Base-by-base conservation (phyloP, 129 eudicot genomes). In the Flaveria robusta region DNA sequence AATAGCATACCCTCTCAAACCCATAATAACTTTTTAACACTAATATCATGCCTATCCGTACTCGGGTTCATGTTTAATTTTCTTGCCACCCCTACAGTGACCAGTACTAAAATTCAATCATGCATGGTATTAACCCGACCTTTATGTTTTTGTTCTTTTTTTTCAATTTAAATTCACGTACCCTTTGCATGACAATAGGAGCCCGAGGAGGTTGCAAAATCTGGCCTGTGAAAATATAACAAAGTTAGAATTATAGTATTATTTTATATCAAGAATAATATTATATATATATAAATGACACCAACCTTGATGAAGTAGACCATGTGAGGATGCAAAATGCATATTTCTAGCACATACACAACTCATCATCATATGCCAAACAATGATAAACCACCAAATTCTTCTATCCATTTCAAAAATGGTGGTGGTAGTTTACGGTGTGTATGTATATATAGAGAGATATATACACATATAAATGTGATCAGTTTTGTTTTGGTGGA, bases 231-330 rank as follows among this genome's bases (percentile, higher is more conserved):
- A 70, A 59, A 22, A 49, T 1, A 13, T 18, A 4, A 26, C 66
- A 65, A 26, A 34, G 71, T 67, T 67, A 19, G 31, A 37, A 39
- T 41, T 2, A 70, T 15, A 14, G 5, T 42, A 1, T 41, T 19
- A 6, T n/a, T 5, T 52, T 5, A 9, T 22, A 7, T 7, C 14
- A 59, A 12, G 14, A 24, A 23, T 5, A 12, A 4, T 3, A 60
- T 3, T 20, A 6, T 9, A 70, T 2, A 5, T 23, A 15, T 16
- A 49, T 18, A 11, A 2, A 16, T 37, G 39, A 63, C 41, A 66
- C 80, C 34, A 77, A 79, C 83, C 83, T 79, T 71, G 83, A 39
- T 79, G 7, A 49, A 60, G 71, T 63, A 39, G 56, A 69, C 14
- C 75, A 62, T 47, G 49, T 63, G 71, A 63, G 18, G 70, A 29